Evolutionary conservation across 371 early-diverging fungal species (phyloP).

Genomic region (Apophysomyces elegans): DNA sequence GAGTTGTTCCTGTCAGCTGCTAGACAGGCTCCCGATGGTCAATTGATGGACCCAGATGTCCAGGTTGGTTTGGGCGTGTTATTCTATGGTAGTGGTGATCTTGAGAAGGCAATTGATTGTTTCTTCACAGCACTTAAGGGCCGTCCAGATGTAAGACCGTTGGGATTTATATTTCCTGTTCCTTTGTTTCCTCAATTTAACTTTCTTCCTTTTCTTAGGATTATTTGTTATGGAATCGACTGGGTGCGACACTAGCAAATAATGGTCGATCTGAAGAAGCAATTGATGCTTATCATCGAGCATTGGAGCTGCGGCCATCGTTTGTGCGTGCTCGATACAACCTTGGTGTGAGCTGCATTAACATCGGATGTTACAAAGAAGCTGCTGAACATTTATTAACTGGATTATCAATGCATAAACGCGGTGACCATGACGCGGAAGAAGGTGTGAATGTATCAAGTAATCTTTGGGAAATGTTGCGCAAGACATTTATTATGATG

Average conservation of each 20-base stretch:
- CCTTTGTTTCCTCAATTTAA: neutral
- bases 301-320: slow-evolving; percentile 91
- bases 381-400: slow-evolving; percentile 94
- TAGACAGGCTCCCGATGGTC: slow-evolving; percentile 67
- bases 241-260: slow-evolving; percentile 97
- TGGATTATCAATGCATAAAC: slow-evolving; percentile 84
- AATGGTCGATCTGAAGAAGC: slow-evolving; percentile 79
- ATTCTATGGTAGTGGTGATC: slow-evolving; percentile 89
- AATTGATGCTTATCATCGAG: slow-evolving; percentile 93
- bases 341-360: slow-evolving; percentile 92
- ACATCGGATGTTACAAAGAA: slow-evolving; percentile 90
- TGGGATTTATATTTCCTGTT: neutral
- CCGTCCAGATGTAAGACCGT: slow-evolving; percentile 78
- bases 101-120: slow-evolving; percentile 96
- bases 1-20: slow-evolving; percentile 82
- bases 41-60: slow-evolving; percentile 87
- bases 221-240: slow-evolving; percentile 95
- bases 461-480: slow-evolving; percentile 68
- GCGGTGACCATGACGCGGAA: slow-evolving; percentile 46
- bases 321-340: slow-evolving; percentile 97
- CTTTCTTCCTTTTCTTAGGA: slow-evolving; percentile 53
- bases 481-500: slow-evolving; percentile 70
- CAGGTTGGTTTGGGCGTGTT: slow-evolving; percentile 95
- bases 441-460: slow-evolving; percentile 66
- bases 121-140: slow-evolving; percentile 90